Conservation (phyloP, 768 basidiomycete species). For the Fomitopsis pulvina region DNA sequence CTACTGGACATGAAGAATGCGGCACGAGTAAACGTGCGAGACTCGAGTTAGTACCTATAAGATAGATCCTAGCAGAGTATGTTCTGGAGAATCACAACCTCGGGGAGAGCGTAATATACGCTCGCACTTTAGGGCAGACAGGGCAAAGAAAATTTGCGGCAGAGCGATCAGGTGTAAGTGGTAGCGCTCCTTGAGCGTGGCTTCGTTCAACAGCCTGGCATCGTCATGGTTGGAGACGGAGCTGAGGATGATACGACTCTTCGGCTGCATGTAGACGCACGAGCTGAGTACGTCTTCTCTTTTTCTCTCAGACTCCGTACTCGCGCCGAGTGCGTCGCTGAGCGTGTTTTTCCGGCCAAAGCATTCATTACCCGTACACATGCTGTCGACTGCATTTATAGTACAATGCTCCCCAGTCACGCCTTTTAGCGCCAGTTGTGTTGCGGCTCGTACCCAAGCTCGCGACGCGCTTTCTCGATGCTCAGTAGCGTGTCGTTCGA, state of each 20-base stretch:
- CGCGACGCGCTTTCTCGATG: constrained; percentile 1
- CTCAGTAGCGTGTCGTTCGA: constrained; percentile 4
- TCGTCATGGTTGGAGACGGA: too few species aligned
- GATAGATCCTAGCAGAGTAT: constrained; percentile 33
- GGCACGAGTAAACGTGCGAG: constrained; percentile 40
- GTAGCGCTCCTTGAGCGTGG: too few species aligned
- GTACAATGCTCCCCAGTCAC: not conserved
- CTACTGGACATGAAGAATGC: constrained; percentile 34
- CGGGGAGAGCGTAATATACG: constrained; percentile 11
- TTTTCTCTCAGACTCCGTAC: too few species aligned
- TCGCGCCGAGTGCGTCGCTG: too few species aligned
- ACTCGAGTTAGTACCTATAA: constrained; percentile 35
- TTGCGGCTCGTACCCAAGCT: constrained; percentile 1
- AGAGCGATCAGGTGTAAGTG: not conserved
- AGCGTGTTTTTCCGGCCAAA: too few species aligned
- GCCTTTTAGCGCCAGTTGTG: constrained; percentile 1
- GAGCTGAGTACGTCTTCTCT: too few species aligned
- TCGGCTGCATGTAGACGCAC: too few species aligned
- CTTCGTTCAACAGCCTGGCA: too few species aligned
- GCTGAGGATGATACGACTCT: too few species aligned
- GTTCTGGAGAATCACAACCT: constrained; percentile 28
- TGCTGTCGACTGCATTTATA: too few species aligned
- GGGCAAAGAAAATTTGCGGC: not conserved
- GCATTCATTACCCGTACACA: too few species aligned
- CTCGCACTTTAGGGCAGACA: constrained; percentile 2